Base-by-base conservation (phyloP, 306 rosid genomes). In the Cicer cuneatum region DNA sequence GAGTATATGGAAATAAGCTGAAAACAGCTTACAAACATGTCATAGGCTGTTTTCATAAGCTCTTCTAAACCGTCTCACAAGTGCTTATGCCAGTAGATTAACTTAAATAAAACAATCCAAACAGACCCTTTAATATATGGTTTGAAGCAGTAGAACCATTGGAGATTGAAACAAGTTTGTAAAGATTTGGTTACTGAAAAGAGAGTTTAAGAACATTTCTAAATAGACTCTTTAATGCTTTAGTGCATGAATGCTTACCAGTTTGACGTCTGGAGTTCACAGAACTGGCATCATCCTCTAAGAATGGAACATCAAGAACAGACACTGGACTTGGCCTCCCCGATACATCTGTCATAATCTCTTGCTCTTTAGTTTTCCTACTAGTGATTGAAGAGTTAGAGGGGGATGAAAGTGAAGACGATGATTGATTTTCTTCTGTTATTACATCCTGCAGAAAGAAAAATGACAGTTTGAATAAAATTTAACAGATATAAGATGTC, bases 311-410 rank as follows among this genome's bases (percentile, higher is more conserved):
- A 73, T 90, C 97, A 24, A 95, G 97, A 83, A 95, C 90, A 51
- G 99, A 95, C 49, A 89, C 84, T 7, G 99, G 98, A 85, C 99
- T 95, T n/a, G 96, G 99, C 60, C 90, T 79, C 51, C 80, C 96
- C 18, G 86, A 86, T 46, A 72, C 66, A 37, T 84, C 90, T 1
- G 74, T 10, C 69, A 58, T 59, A 52, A 76, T 82, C 49, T 85
- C 97, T 66, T 47, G 66, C 61, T 81, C 89, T 75, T 86, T 87
- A 77, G 19, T 73, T 58, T 85, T 82, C 73, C 61, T 82, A 51
- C 61, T 82, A 51, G 73, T 48, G 66, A 78, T 24, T 21, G 81
- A 71, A 40, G 84, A 84, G 71, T 74, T 64, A 16, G 88, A 80
- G 47, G 92, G 92, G 66, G 91, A 86, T 74, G 62, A 52, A 33